phyloP scores from a whole-genome alignment of 352 stramenopile genomes.

The Phytophthora foliorum region DNA sequence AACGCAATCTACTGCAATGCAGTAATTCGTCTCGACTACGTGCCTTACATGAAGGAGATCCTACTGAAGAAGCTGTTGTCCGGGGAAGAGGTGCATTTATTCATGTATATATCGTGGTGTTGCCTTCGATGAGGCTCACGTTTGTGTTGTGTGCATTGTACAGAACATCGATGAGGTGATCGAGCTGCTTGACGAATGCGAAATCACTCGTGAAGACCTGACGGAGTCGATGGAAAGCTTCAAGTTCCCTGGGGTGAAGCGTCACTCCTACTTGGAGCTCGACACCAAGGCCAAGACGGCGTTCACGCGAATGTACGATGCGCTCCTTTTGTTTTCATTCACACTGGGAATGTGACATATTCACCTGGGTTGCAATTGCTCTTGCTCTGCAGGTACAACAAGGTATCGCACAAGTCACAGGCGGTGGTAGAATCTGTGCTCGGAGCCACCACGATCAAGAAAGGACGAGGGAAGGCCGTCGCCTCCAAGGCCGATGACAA shows the following conservation, averaged over 20 bases:
- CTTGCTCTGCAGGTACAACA: slow-evolving; percentile 87
- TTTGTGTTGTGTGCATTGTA: slow-evolving; percentile 5
- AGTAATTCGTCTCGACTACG: slow-evolving; percentile 91
- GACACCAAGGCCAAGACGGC: slow-evolving; percentile 93
- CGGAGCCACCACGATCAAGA: slow-evolving; percentile 76
- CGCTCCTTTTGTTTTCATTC: not conserved
- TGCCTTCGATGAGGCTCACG: slow-evolving; percentile 1
- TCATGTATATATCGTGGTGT: not conserved
- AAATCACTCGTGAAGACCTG: slow-evolving; percentile 97
- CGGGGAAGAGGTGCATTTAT: slow-evolving; percentile 69
- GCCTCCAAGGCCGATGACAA: slow-evolving; percentile 51
- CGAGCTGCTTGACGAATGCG: slow-evolving; percentile 96
- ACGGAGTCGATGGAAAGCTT: slow-evolving; percentile 97
- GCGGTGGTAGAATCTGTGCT: slow-evolving; percentile 92
- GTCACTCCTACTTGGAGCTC: slow-evolving; percentile 80
- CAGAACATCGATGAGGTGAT: slow-evolving; percentile 93
- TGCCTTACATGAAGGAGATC: slow-evolving; percentile 93
- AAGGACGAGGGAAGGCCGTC: slow-evolving; percentile 65
- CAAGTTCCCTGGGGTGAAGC: slow-evolving; percentile 82
- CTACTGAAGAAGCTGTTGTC: slow-evolving; percentile 79
- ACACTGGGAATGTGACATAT: not conserved
- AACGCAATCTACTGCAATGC: not conserved
- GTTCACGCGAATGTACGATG: slow-evolving; percentile 92
- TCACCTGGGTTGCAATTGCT: not conserved
- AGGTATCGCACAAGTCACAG: slow-evolving; percentile 94